Conservation (phyloP, 345 rosid species). For the Capsella bursapastoris region DNA sequence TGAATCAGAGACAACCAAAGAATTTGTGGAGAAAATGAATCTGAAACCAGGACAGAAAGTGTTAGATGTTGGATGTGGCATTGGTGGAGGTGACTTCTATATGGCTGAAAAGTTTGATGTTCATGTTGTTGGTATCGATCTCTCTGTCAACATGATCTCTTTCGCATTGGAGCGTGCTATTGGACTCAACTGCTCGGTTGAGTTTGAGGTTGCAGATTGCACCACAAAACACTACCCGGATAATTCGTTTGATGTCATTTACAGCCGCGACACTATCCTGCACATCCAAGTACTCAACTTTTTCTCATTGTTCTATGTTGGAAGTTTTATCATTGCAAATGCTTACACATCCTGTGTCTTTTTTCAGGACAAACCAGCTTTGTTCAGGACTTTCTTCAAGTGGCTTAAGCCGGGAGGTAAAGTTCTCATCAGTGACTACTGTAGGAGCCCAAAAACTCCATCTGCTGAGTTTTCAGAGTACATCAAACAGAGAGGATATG, state of each 20-base stretch:
- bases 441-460: conserved; percentile 74
- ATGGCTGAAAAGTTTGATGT: conserved; percentile 92
- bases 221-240: conserved; percentile 84
- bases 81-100: conserved; percentile 99
- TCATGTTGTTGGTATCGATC: conserved; percentile 91
- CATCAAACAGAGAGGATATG: conserved; percentile 93
- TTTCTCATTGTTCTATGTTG: conserved; percentile 13
- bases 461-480: conserved; percentile 72
- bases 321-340: background rate
- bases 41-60: conserved; percentile 93
- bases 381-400: conserved; percentile 86
- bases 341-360: conserved; percentile 15
- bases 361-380: conserved; percentile 83
- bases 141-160: conserved; percentile 92
- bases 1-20: conserved; percentile 90
- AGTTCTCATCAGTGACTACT: conserved; percentile 93
- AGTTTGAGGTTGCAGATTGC: conserved; percentile 98
- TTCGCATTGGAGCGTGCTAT: conserved; percentile 93
- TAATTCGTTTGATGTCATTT: conserved; percentile 82
- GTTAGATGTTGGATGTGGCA: conserved; percentile 98
- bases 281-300: conserved; percentile 79
- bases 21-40: conserved; percentile 84
- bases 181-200: conserved; percentile 86
- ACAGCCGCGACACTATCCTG: conserved; percentile 95
- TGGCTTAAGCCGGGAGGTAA: conserved; percentile 98